Conservation (phyloP, 2,329 filamentous ascomycete species). For the Cadophora sp. region DNA sequence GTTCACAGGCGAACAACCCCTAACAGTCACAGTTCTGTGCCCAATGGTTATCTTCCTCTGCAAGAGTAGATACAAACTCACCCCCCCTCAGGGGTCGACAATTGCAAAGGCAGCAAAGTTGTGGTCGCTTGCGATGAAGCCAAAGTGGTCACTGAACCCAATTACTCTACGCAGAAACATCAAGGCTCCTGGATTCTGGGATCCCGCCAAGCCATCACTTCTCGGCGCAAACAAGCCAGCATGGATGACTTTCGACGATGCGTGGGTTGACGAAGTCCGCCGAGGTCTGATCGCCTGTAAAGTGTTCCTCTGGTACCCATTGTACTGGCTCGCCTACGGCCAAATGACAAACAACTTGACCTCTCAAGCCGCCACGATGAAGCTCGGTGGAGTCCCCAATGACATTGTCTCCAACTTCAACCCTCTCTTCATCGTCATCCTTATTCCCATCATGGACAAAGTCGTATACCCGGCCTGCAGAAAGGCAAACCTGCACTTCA, state of each 20-base stretch:
- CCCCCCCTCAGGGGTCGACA: slow-evolving; percentile 69
- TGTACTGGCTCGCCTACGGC: slow-evolving; percentile 55
- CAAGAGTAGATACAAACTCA: slow-evolving; percentile 42
- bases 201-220: slow-evolving; percentile 60
- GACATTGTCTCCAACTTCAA: slow-evolving; percentile 67
- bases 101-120: slow-evolving; percentile 65
- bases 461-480: slow-evolving; percentile 64
- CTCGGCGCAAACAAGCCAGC: slow-evolving; percentile 59
- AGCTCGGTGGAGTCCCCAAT: slow-evolving; percentile 59
- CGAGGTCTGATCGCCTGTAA: slow-evolving; percentile 65
- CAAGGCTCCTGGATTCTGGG: slow-evolving; percentile 62
- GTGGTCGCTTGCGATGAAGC: slow-evolving; percentile 60
- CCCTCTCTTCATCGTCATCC: slow-evolving; percentile 64
- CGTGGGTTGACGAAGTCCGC: slow-evolving; percentile 73
- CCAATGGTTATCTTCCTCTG: slow-evolving; percentile 63
- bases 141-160: slow-evolving; percentile 61
- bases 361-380: slow-evolving; percentile 63
- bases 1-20: neutral
- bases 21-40: slow-evolving; percentile 53
- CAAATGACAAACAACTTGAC: slow-evolving; percentile 74
- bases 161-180: slow-evolving; percentile 59
- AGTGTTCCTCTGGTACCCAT: slow-evolving; percentile 74
- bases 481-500: slow-evolving; percentile 58
- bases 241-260: slow-evolving; percentile 85
- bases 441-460: slow-evolving; percentile 58